Conservation (phyloP, 306 rosid species). For the Corylus avellana region DNA sequence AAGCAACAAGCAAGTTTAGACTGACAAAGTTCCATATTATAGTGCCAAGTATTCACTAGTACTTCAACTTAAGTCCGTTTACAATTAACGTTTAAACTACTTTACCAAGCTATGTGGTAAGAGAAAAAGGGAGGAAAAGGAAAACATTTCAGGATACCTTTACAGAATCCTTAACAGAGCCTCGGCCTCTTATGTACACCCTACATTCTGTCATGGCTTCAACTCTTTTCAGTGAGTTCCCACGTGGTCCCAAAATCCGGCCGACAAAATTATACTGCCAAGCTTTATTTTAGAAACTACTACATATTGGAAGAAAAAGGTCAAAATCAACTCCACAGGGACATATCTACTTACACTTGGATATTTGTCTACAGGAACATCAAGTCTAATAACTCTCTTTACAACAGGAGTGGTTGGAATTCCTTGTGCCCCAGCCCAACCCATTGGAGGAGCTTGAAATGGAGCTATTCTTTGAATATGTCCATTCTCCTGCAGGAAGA, state of each 20-base stretch:
- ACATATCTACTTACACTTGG: slow-evolving; percentile 63
- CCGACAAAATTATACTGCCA: slow-evolving; percentile 94
- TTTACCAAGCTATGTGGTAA: neutral
- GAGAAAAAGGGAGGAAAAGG: neutral
- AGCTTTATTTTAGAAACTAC: slow-evolving; percentile 36
- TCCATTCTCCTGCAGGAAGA: slow-evolving; percentile 62
- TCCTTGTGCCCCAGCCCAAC: slow-evolving; percentile 81
- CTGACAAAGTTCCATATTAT: neutral
- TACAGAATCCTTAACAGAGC: slow-evolving; percentile 85
- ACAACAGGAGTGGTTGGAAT: slow-evolving; percentile 67
- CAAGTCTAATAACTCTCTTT: slow-evolving; percentile 82
- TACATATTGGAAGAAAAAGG: slow-evolving; percentile 25
- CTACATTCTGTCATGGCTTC: slow-evolving; percentile 92
- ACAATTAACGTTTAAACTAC: neutral
- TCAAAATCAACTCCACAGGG: slow-evolving; percentile 15
- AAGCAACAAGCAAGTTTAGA: neutral
- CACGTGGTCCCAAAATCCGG: slow-evolving; percentile 92
- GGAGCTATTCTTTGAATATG: slow-evolving; percentile 59
- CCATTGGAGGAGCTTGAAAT: slow-evolving; percentile 57
- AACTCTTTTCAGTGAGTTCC: slow-evolving; percentile 90
- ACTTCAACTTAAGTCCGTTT: neutral
- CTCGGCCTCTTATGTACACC: slow-evolving; percentile 89
- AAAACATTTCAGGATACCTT: slow-evolving; percentile 46
- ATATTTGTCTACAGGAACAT: slow-evolving; percentile 85
- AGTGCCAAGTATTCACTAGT: neutral